These are phyloP conservation scores for Trichosporon faecale DNA, from an alignment of 1,284 basidiomycete species.

Conservation along the genomic window DNA sequence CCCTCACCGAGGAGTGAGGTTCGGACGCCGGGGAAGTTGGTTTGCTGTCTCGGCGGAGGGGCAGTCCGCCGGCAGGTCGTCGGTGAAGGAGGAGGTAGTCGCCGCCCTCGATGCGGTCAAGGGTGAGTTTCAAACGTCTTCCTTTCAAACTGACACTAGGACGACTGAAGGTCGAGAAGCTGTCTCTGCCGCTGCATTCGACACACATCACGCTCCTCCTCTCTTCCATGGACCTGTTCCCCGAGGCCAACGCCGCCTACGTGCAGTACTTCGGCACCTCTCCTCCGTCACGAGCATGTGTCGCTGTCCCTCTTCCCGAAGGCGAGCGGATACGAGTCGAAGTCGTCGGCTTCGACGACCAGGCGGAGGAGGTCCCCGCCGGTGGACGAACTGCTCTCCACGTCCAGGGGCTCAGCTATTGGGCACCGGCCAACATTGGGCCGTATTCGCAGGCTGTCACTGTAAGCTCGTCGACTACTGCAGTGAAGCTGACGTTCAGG, in stretches of 20 bases:
- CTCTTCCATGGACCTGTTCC: conserved; percentile 73
- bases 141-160: conserved; percentile 50
- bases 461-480: conserved; percentile 55
- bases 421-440: conserved; percentile 98
- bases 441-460: conserved; percentile 92
- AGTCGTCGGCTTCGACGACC: conserved; percentile 62
- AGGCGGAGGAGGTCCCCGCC: background rate
- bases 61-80: conserved; percentile 9
- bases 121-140: background rate
- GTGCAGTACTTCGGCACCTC: conserved; percentile 78
- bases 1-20: conserved; percentile 14
- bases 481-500: conserved; percentile 53
- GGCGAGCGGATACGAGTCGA: conserved; percentile 67
- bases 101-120: conserved; percentile 55
- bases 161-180: conserved; percentile 54
- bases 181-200: conserved; percentile 61
- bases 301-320: conserved; percentile 68
- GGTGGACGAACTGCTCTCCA: conserved; percentile 67
- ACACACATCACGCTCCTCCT: conserved; percentile 80
- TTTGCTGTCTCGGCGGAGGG: conserved; percentile 38
- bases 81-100: conserved; percentile 38
- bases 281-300: conserved; percentile 88
- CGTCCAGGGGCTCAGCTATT: conserved; percentile 92
- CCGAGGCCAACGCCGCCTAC: conserved; percentile 73
- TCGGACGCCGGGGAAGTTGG: conserved; percentile 38